Conservation (phyloP, 2,329 filamentous ascomycete genomes). For the Ascochyta pisi region DNA sequence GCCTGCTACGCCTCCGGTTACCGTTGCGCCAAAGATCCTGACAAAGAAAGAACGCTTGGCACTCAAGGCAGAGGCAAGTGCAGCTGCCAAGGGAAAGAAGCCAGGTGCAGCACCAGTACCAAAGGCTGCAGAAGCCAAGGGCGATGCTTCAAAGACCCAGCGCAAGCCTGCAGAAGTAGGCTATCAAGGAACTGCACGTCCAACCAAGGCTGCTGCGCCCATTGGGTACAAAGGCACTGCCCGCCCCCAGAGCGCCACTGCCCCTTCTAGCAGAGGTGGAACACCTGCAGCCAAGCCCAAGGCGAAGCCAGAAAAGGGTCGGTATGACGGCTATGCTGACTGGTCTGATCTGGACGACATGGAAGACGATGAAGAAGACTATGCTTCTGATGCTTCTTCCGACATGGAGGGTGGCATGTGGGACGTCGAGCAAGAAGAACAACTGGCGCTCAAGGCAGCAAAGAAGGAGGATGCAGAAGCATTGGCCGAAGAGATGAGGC, state of each 20-base stretch:
- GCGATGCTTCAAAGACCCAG: slow-evolving; percentile 42
- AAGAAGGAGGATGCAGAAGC: slow-evolving; percentile 72
- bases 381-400: slow-evolving; percentile 71
- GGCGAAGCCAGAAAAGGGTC: slow-evolving; percentile 41
- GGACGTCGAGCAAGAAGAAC: slow-evolving; percentile 77
- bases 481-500: slow-evolving; percentile 60
- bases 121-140: slow-evolving; percentile 30
- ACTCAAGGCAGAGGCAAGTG: slow-evolving; percentile 54
- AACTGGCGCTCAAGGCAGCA: slow-evolving; percentile 66
- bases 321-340: slow-evolving; percentile 47
- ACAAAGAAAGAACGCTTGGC: slow-evolving; percentile 62
- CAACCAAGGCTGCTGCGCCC: slow-evolving; percentile 45
- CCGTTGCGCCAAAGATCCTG: slow-evolving; percentile 73
- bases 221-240: slow-evolving; percentile 49
- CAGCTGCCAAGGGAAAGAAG: slow-evolving; percentile 44
- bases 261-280: slow-evolving; percentile 34
- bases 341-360: slow-evolving; percentile 51
- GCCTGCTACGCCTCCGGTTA: slow-evolving; percentile 69
- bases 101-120: slow-evolving; percentile 17
- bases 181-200: slow-evolving; percentile 59
- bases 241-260: slow-evolving; percentile 31
- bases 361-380: slow-evolving; percentile 65
- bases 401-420: slow-evolving; percentile 81
- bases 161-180: slow-evolving; percentile 49
- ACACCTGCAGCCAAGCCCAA: slow-evolving; percentile 40